Evolutionary conservation across 176 grass and related monocot species (phyloP).

Genomic region (Carex cristatella): DNA sequence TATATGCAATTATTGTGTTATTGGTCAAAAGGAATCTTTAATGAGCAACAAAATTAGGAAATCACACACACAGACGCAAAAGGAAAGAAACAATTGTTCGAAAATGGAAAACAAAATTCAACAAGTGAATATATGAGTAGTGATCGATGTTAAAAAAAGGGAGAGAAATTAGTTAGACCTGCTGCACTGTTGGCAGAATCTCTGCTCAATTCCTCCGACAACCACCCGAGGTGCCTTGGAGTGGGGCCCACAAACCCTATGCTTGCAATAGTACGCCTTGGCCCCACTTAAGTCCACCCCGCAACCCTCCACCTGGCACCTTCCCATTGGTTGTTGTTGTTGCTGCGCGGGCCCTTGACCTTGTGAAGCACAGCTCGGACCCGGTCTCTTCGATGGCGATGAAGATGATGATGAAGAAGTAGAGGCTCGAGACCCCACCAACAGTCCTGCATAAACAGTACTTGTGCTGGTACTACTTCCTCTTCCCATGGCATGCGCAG

Average conservation of each 20-base stretch:
- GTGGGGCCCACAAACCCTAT: constrained; percentile 77
- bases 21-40: constrained; percentile 6
- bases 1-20: background rate
- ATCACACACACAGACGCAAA: background rate
- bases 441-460: background rate
- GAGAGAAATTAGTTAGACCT: constrained; percentile 30
- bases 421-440: background rate
- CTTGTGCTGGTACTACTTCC: background rate
- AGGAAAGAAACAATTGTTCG: background rate
- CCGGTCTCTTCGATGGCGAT: background rate
- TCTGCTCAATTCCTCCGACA: constrained; percentile 67
- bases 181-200: constrained; percentile 94
- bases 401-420: background rate
- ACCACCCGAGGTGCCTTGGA: constrained; percentile 66
- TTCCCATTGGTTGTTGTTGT: constrained; percentile 32
- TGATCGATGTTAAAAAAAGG: background rate
- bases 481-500: background rate
- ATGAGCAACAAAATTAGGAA: background rate
- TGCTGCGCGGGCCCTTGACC: constrained; percentile 1
- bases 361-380: background rate
- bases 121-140: background rate
- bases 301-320: constrained; percentile 79
- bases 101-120: background rate
- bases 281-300: constrained; percentile 41
- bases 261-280: constrained; percentile 83